A percentile compares a stretch with the other conserved stretches of the same genome.
Conservation (phyloP, 1,284 basidiomycete genomes). For the Somion occarium region DNA sequence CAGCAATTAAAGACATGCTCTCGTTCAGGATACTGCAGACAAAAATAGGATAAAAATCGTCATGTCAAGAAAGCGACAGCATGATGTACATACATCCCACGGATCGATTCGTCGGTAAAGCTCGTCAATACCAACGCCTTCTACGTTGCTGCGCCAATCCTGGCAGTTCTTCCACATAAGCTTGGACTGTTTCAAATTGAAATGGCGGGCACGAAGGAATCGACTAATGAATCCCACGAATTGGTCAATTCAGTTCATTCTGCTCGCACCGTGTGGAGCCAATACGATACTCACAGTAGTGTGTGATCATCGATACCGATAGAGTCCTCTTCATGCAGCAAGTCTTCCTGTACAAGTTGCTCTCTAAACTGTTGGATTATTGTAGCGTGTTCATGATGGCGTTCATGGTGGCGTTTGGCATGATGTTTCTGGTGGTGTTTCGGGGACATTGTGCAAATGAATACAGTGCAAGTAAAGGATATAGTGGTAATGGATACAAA, state of each 20-base stretch:
- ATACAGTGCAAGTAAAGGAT: not conserved
- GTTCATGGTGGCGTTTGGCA: slow-evolving; percentile 12
- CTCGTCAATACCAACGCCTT: slow-evolving; percentile 53
- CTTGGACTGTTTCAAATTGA: slow-evolving; percentile 48
- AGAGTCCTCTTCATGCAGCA: slow-evolving; percentile 55
- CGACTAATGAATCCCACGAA: slow-evolving; percentile 37
- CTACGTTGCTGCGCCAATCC: slow-evolving; percentile 52
- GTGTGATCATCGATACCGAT: slow-evolving; percentile 64
- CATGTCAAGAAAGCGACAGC: not conserved
- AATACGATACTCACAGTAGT: slow-evolving; percentile 39
- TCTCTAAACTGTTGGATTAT: slow-evolving; percentile 38
- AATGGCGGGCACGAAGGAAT: slow-evolving; percentile 63
- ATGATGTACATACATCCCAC: slow-evolving; percentile 44
- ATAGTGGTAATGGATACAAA: no score
- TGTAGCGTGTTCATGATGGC: slow-evolving; percentile 13
- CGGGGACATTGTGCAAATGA: slow-evolving; percentile 11
- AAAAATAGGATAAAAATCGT: not conserved
- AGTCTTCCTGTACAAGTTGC: slow-evolving; percentile 44
- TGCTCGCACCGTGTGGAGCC: not conserved
- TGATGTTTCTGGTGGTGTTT: no score
- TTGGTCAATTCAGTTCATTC: not conserved
- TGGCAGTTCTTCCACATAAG: slow-evolving; percentile 57
- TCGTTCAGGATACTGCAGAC: slow-evolving; percentile 69
- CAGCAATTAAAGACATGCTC: slow-evolving; percentile 64
- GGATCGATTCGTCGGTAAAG: slow-evolving; percentile 53